These are phyloP conservation scores for Fusarium secorum DNA, from an alignment of 2,329 filamentous ascomycete species.

Conservation along the genomic window DNA sequence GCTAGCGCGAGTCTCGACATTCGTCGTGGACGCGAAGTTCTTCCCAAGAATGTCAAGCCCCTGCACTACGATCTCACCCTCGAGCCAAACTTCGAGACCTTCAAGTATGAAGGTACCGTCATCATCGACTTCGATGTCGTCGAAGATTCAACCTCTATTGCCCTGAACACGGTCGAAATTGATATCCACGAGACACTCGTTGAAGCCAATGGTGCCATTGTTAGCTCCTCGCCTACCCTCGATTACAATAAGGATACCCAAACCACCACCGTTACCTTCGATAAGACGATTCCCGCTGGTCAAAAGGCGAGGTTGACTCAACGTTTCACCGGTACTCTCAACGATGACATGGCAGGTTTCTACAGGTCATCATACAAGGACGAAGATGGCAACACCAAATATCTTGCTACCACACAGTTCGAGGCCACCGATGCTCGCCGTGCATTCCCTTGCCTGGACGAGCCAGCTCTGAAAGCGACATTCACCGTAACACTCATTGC, in stretches of 20 bases:
- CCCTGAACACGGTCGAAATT: constrained; percentile 87
- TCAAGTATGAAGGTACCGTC: constrained; percentile 86
- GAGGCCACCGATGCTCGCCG: constrained; percentile 92
- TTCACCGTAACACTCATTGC: constrained; percentile 92
- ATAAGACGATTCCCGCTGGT: constrained; percentile 74
- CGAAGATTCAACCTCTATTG: constrained; percentile 84
- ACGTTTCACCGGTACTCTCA: constrained; percentile 77
- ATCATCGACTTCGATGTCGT: constrained; percentile 86
- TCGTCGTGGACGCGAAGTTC: constrained; percentile 71
- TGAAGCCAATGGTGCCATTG: constrained; percentile 56
- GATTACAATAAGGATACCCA: constrained; percentile 82
- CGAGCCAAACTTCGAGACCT: constrained; percentile 88
- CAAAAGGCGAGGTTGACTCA: constrained; percentile 72
- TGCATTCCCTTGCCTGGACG: constrained; percentile 96
- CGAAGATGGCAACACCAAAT: constrained; percentile 77
- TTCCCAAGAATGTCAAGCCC: constrained; percentile 93
- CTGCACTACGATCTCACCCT: constrained; percentile 89
- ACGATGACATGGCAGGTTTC: constrained; percentile 97
- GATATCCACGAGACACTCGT: constrained; percentile 73
- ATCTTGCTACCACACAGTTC: constrained; percentile 93
- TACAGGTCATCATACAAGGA: constrained; percentile 95
- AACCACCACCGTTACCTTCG: constrained; percentile 81
- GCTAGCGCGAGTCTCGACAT: constrained; percentile 39
- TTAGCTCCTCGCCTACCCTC: constrained; percentile 56
- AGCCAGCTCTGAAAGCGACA: constrained; percentile 90